phyloP scores from a whole-genome alignment of 257 asterid genomes.

The Asclepias syriaca region DNA sequence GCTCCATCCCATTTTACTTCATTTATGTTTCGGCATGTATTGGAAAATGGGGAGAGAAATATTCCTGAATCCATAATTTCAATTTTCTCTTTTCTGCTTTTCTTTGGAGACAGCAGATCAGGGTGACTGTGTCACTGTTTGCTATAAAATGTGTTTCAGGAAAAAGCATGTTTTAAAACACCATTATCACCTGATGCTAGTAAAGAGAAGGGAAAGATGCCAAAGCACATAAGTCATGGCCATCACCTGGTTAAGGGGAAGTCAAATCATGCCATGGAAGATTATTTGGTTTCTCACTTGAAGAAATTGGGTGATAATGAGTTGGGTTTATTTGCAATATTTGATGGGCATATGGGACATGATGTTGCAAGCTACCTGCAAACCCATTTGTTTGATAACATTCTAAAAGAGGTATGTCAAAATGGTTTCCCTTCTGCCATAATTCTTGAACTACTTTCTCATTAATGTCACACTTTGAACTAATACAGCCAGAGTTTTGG shows the following conservation, averaged over 20 bases:
- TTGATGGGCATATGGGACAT: conserved; percentile 92
- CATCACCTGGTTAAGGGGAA: conserved; percentile 68
- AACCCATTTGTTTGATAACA: conserved; percentile 54
- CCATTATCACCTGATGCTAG: conserved; percentile 59
- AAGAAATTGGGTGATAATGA: conserved; percentile 47
- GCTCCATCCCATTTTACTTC: neutral
- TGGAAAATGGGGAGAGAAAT: neutral
- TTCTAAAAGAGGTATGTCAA: conserved; percentile 56
- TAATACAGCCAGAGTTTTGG: conserved; percentile 69
- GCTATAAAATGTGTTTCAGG: conserved; percentile 31
- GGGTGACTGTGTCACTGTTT: neutral
- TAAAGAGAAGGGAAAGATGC: conserved; percentile 42
- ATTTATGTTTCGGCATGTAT: neutral
- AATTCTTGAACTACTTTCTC: neutral
- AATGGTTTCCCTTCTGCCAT: neutral
- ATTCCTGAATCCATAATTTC: neutral
- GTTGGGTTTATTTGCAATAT: conserved; percentile 84
- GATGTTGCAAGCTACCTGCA: conserved; percentile 76
- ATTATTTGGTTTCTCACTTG: conserved; percentile 66
- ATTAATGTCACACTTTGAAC: neutral
- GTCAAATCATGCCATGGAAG: conserved; percentile 82
- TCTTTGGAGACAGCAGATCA: neutral
- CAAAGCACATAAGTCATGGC: conserved; percentile 61
- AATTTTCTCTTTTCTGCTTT: neutral
- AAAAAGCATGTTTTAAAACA: conserved; percentile 63